Evolutionary conservation across 192 early-diverging fungal species (phyloP), one percentile per base, ranked within the genome.

Genomic region (Backusella luteola): DNA sequence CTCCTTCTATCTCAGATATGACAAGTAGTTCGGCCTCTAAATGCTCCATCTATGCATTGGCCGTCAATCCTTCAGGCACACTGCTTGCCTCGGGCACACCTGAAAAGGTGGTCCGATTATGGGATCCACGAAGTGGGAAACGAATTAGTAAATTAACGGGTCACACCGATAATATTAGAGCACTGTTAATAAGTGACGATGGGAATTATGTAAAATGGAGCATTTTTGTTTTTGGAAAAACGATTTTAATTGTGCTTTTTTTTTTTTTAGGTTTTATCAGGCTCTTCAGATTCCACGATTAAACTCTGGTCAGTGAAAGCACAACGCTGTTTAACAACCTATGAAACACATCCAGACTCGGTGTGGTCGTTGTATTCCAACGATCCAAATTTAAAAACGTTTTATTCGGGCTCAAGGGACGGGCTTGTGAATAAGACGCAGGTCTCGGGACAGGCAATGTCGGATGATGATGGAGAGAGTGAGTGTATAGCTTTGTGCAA

Each of bases 261-360:
- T 12, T 11, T 12, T 11, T 41, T 32, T 39, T 39, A 90, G 69
- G 89, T 97, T 7, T 84, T 99, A 19, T 96, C 95, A 1, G 95
- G 93, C 6, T 99, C 97, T 0, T 94, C 94, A 3, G 97, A 99
- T 82, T 88, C 94, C 1, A 96, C 97, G 0, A 94, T 98, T 68
- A 99, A 99, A 82, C 86, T 98, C 21, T 99, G 97, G 98, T 95
- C 94, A 46, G 86, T 97, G 34, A 89, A 88, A 32, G 90, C 94
- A 41, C 90, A 94, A 73, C 90, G 95, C 11, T 97, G 96, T 71
- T 80, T 98, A 44, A 90, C 92, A 3, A 98, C 97, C 0, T 98
- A 91, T 77, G 90, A 94, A 3, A 96, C 96, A 75, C 93, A 93
- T 77, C 87, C 88, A 36, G 93, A 94, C 76, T 94, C 94, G 21